Percentiles rank a stretch among this genome's conserved stretches.
Conservation (phyloP, 1,284 basidiomycete genomes). For the Malassezia furfur region DNA sequence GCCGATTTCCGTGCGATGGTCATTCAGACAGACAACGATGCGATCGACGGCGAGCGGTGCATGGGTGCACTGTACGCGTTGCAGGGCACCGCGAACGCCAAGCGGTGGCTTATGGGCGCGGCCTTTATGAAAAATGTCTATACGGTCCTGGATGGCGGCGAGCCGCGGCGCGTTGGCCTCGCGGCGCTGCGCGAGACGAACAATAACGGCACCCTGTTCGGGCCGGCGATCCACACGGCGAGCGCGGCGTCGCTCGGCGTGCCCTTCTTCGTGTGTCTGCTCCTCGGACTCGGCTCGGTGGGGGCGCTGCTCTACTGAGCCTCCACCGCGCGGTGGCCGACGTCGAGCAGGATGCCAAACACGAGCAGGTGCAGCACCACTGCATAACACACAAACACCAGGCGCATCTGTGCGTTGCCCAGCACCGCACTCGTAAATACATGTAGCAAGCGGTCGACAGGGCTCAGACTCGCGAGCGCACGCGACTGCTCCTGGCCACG, state of each 20-base stretch:
- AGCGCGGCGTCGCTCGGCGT: background rate
- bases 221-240: background rate
- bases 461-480: constrained; percentile 81
- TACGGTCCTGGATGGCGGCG: constrained; percentile 23
- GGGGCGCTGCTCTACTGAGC: background rate
- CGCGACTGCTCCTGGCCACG: constrained; percentile 86
- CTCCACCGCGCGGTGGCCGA: constrained; percentile 12
- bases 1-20: constrained; percentile 19
- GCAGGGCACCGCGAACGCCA: background rate
- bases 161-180: constrained; percentile 23
- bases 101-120: constrained; percentile 41
- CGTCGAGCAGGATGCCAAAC: constrained; percentile 56
- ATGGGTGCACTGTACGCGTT: constrained; percentile 32
- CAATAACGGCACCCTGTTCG: background rate
- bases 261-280: background rate
- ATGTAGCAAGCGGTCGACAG: constrained; percentile 78
- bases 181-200: constrained; percentile 19
- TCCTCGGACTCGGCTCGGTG: background rate
- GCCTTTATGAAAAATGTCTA: constrained; percentile 42
- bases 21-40: constrained; percentile 1
- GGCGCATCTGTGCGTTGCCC: constrained; percentile 61
- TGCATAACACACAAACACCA: constrained; percentile 73
- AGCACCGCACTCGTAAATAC: constrained; percentile 74
- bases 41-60: constrained; percentile 22
- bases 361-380: constrained; percentile 67